Conservation (phyloP, 2,329 filamentous ascomycete genomes). For the Rhytidhysteron rufulum region DNA sequence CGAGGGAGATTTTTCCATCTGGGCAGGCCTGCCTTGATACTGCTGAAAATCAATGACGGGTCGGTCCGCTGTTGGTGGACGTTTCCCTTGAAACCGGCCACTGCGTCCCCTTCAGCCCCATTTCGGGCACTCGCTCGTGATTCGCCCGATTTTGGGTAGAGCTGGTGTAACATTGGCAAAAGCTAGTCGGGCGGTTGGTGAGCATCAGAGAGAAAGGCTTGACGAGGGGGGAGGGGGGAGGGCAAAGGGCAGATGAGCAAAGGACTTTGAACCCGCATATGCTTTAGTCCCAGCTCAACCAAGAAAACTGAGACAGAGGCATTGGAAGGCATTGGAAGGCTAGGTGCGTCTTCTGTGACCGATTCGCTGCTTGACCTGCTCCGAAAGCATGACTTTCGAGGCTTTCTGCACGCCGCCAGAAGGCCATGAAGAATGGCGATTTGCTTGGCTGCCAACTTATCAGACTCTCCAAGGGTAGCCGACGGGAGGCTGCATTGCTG, state of each 20-base stretch:
- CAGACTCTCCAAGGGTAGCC: slow-evolving; percentile 26
- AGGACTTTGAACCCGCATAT: background rate
- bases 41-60: slow-evolving; percentile 15
- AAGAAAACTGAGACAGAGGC: background rate
- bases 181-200: slow-evolving; percentile 3
- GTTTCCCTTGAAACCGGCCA: slow-evolving; percentile 19
- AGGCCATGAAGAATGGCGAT: slow-evolving; percentile 15
- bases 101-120: slow-evolving; percentile 21
- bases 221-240: background rate
- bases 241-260: background rate
- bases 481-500: slow-evolving; percentile 34
- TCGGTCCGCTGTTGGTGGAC: slow-evolving; percentile 26
- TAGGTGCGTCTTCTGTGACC: slow-evolving; percentile 9
- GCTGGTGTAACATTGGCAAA: background rate
- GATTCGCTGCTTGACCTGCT: slow-evolving; percentile 21
- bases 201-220: background rate
- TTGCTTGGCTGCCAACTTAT: slow-evolving; percentile 25
- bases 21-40: slow-evolving; percentile 2
- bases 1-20: slow-evolving; percentile 1
- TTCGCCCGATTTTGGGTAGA: background rate
- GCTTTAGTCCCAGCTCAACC: too few species aligned
- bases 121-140: slow-evolving; percentile 2
- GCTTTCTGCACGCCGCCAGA: slow-evolving; percentile 34
- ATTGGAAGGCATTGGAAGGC: slow-evolving; percentile 12
- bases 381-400: slow-evolving; percentile 25